Evolutionary conservation across 106 monocot species (phyloP).

Genomic region (Ottelia alismoides): DNA sequence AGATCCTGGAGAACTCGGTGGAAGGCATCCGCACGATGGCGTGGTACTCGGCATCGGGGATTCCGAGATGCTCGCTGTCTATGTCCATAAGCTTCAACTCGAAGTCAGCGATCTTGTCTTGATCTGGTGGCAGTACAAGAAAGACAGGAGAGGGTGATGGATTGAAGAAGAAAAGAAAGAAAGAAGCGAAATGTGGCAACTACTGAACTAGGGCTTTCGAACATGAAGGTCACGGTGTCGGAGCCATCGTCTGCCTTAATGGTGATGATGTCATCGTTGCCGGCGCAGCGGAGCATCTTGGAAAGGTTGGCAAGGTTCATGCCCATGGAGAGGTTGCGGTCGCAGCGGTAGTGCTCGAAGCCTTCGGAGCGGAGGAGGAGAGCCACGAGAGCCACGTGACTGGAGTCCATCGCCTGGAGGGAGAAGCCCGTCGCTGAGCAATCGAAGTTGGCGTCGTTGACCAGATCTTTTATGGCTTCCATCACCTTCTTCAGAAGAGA

Average conservation of each 20-base stretch:
- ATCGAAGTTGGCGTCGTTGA: slow-evolving; percentile 49
- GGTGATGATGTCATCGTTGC: slow-evolving; percentile 39
- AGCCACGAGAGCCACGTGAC: slow-evolving; percentile 42
- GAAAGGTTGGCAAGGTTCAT: slow-evolving; percentile 39
- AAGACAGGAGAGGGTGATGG: too few species aligned
- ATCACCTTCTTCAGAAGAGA: slow-evolving; percentile 29
- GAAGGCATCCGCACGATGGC: slow-evolving; percentile 82
- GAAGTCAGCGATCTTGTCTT: slow-evolving; percentile 86
- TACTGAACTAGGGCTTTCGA: slow-evolving; percentile 79
- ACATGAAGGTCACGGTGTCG: slow-evolving; percentile 91
- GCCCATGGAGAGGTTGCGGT: slow-evolving; percentile 35
- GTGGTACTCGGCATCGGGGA: slow-evolving; percentile 76
- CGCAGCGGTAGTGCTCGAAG: slow-evolving; percentile 53
- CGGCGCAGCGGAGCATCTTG: slow-evolving; percentile 34
- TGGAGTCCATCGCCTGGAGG: slow-evolving; percentile 56
- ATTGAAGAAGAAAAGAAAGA: too few species aligned
- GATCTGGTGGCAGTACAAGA: slow-evolving; percentile 45
- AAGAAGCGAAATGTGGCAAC: too few species aligned
- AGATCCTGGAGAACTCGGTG: slow-evolving; percentile 60
- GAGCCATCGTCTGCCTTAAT: slow-evolving; percentile 37
- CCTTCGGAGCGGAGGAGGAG: slow-evolving; percentile 41
- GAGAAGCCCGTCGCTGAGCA: slow-evolving; percentile 41
- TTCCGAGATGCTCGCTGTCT: slow-evolving; percentile 78
- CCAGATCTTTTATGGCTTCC: slow-evolving; percentile 36
- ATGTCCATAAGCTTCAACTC: slow-evolving; percentile 97